phyloP scores from a whole-genome alignment of 805 yeast genomes.

The Grigorovia yakushimaensis region DNA sequence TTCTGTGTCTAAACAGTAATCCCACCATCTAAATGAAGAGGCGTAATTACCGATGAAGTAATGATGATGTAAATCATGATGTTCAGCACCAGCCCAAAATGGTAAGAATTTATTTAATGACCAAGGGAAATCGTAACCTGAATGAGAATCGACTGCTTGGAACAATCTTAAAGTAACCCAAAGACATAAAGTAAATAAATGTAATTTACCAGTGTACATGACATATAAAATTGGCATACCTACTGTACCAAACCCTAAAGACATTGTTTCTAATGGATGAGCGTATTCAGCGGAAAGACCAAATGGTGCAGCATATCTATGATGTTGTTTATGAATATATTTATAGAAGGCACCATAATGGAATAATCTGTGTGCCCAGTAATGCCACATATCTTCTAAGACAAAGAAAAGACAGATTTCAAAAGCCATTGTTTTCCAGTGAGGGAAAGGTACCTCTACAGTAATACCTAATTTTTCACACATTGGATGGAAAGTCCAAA shows the following conservation, averaged over 20 bases:
- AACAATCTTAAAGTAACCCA: conserved; percentile 85
- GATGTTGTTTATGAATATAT: conserved; percentile 94
- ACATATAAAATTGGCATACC: conserved; percentile 88
- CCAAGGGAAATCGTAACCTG: conserved; percentile 98
- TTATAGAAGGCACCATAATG: conserved; percentile 86
- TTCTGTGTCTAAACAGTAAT: conserved; percentile 76
- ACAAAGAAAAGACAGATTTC: conserved; percentile 76
- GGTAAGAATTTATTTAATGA: conserved; percentile 87
- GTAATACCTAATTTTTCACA: conserved; percentile 73
- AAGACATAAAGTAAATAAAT: conserved; percentile 74
- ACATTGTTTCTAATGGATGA: conserved; percentile 86
- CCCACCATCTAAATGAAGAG: conserved; percentile 95
- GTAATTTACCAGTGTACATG: conserved; percentile 64
- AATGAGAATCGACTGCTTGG: conserved; percentile 97
- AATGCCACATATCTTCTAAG: conserved; percentile 93
- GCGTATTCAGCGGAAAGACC: conserved; percentile 97
- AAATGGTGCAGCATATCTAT: conserved; percentile 95
- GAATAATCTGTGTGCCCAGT: conserved; percentile 85
- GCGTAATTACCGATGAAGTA: conserved; percentile 94
- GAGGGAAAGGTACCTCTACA: conserved; percentile 79
- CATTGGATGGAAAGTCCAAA: conserved; percentile 94
- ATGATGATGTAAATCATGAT: conserved; percentile 95
- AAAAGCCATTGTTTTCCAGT: conserved; percentile 41
- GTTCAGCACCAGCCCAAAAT: conserved; percentile 98
- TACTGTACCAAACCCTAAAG: conserved; percentile 90